phyloP scores from a whole-genome alignment of 202 grass and related monocot species.

The Zoysia matrella region DNA sequence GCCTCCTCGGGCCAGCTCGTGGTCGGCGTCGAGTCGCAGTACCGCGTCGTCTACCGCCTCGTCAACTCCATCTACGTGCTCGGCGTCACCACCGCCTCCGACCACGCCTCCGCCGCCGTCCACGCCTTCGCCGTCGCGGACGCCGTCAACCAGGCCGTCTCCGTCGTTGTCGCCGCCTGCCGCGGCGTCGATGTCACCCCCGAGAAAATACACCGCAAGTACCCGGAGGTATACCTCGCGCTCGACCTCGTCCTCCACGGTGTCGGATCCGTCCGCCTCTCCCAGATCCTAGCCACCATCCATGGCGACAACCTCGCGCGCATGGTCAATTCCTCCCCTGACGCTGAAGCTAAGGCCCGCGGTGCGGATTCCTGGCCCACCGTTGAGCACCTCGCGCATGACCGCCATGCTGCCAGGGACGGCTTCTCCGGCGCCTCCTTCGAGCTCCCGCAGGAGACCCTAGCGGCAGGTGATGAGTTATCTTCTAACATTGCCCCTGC shows the following conservation, averaged over 20 bases:
- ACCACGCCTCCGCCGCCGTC: constrained; percentile 70
- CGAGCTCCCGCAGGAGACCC: constrained; percentile 84
- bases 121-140: constrained; percentile 91
- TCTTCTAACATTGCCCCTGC: constrained; percentile 70
- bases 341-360: constrained; percentile 77
- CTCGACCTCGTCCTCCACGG: constrained; percentile 95
- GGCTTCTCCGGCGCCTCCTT: constrained; percentile 63
- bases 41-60: constrained; percentile 93
- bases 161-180: constrained; percentile 87
- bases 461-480: constrained; percentile 85
- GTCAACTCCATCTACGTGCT: constrained; percentile 98
- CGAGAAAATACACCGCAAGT: constrained; percentile 94
- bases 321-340: constrained; percentile 90
- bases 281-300: constrained; percentile 90
- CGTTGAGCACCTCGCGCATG: constrained; percentile 66
- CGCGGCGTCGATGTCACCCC: constrained; percentile 90
- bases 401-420: constrained; percentile 71
- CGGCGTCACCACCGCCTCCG: constrained; percentile 84
- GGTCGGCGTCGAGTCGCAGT: constrained; percentile 98
- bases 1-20: constrained; percentile 84
- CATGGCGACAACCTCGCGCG: constrained; percentile 96
- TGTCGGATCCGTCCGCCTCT: constrained; percentile 80
- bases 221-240: constrained; percentile 95
- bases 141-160: constrained; percentile 92
- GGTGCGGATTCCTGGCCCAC: constrained; percentile 78